These are phyloP conservation scores for Corchorus capsularis DNA, from an alignment of 345 rosid genomes.

Conservation along the genomic window DNA sequence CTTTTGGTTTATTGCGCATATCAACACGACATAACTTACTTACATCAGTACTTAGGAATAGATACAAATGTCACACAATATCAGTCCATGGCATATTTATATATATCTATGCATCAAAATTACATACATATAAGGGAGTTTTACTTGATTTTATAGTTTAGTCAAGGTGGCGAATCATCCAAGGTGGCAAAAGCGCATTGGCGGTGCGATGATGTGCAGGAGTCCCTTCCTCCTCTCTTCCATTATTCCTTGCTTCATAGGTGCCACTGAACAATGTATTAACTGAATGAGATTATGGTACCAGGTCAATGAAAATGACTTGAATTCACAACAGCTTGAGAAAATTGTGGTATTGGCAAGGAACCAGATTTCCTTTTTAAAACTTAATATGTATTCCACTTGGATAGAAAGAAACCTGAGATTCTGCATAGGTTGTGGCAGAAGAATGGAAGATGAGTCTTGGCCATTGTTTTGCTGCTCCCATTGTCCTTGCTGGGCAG, in stretches of 20 bases:
- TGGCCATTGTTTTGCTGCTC: conserved; percentile 34
- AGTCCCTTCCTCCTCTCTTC: conserved; percentile 33
- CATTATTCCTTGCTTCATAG: conserved; percentile 18
- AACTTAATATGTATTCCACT: too few relatives aligned
- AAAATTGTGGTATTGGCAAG: not conserved
- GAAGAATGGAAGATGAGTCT: conserved; percentile 41
- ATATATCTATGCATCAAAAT: not conserved
- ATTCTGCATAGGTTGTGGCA: conserved; percentile 38
- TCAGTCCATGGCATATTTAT: not conserved
- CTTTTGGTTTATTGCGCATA: not conserved
- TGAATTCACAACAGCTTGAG: not conserved
- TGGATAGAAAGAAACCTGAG: conserved; percentile 51
- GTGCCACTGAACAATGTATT: conserved; percentile 11
- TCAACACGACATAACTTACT: not conserved
- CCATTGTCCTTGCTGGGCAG: conserved; percentile 35
- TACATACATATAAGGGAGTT: not conserved
- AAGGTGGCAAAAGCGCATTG: conserved; percentile 50
- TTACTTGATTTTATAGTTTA: conserved; percentile 18
- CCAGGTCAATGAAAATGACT: not conserved
- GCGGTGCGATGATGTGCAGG: conserved; percentile 20
- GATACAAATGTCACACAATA: too few relatives aligned
- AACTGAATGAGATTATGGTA: not conserved
- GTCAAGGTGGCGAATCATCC: conserved; percentile 50
- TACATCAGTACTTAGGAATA: not conserved
- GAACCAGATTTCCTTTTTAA: not conserved